Conservation (phyloP, 345 rosid species). For the Linum lewisii region DNA sequence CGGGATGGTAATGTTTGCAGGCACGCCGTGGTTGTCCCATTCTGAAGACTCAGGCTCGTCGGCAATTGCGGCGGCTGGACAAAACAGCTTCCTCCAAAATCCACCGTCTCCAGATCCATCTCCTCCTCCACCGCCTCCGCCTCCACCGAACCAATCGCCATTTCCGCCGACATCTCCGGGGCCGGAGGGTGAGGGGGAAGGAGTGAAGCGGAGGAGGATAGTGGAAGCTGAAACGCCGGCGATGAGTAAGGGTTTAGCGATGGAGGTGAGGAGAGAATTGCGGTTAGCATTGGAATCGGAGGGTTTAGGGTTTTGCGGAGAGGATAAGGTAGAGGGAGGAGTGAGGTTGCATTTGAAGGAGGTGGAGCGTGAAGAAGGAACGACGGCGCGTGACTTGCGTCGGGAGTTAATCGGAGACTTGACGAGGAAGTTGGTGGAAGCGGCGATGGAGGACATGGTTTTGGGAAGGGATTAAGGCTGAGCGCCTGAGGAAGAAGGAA, state of each 20-base stretch:
- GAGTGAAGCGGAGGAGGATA: slow-evolving; percentile 37
- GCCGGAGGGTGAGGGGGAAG: slow-evolving; percentile 19
- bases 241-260: slow-evolving; percentile 33
- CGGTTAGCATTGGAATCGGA: background rate
- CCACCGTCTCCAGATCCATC: slow-evolving; percentile 32
- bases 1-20: slow-evolving; percentile 76
- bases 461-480: background rate
- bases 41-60: slow-evolving; percentile 60
- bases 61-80: slow-evolving; percentile 53
- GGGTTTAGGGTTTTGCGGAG: slow-evolving; percentile 14
- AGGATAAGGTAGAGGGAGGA: background rate
- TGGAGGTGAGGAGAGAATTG: slow-evolving; percentile 23
- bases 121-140: slow-evolving; percentile 44
- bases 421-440: slow-evolving; percentile 13
- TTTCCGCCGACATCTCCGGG: slow-evolving; percentile 30
- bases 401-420: slow-evolving; percentile 13
- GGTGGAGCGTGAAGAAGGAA: slow-evolving; percentile 9
- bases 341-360: slow-evolving; percentile 15
- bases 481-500: background rate
- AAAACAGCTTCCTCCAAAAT: slow-evolving; percentile 49
- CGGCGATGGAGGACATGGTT: slow-evolving; percentile 20
- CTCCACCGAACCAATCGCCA: slow-evolving; percentile 23
- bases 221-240: slow-evolving; percentile 39
- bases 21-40: slow-evolving; percentile 88
- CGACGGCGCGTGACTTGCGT: slow-evolving; percentile 8